Conservation (phyloP, 441 rosid species). For the California macrophylla region DNA sequence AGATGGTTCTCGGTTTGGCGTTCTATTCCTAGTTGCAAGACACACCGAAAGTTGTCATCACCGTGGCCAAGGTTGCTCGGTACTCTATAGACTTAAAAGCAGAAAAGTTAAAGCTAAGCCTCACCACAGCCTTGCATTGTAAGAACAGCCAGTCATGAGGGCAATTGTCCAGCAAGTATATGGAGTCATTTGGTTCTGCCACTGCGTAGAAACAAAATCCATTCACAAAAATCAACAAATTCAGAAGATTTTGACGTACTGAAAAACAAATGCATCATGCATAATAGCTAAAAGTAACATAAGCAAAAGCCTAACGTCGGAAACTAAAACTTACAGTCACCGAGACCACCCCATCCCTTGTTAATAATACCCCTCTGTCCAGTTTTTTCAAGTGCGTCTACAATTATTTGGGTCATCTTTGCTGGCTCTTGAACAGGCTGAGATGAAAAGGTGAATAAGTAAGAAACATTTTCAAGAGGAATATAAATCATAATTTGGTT, state of each 20-base stretch:
- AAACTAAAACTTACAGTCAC: conserved; percentile 19
- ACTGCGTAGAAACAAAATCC: conserved; percentile 14
- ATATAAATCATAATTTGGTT: background rate
- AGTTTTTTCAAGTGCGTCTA: conserved; percentile 19
- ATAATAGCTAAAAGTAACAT: background rate
- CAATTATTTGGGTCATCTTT: conserved; percentile 26
- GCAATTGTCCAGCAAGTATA: conserved; percentile 23
- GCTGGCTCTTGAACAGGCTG: conserved; percentile 27
- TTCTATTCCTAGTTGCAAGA: background rate
- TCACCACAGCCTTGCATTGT: conserved; percentile 30
- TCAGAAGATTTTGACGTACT: background rate
- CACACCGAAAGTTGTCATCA: background rate
- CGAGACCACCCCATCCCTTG: conserved; percentile 28
- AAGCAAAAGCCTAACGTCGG: background rate
- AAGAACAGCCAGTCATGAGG: conserved; percentile 28
- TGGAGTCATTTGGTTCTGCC: conserved; percentile 22
- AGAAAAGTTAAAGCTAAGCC: background rate
- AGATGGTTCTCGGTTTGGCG: background rate
- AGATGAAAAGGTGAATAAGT: background rate
- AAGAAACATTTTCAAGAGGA: background rate
- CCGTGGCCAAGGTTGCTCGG: background rate
- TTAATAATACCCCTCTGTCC: conserved; percentile 28
- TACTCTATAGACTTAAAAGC: background rate
- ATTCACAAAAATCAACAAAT: background rate
- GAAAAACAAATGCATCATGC: background rate